A percentile compares a stretch with the other conserved stretches of the same genome.
phyloP scores from a whole-genome alignment of 164 flowering plant species.

The Brasenia schreberi region DNA sequence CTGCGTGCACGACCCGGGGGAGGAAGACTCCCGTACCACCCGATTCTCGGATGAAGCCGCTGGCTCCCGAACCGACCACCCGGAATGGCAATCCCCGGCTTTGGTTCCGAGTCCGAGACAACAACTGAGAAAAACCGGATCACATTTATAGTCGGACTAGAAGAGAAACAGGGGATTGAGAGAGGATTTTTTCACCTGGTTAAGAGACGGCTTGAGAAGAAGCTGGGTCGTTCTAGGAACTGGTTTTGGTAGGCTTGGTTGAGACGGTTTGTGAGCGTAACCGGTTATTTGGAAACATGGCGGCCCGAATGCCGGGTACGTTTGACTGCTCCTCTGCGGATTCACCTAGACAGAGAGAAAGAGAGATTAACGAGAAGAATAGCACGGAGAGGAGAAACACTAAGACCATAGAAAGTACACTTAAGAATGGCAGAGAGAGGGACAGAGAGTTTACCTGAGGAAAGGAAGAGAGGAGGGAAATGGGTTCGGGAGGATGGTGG shows the following conservation, averaged over 20 bases:
- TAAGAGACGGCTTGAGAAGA: not conserved
- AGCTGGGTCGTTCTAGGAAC: not conserved
- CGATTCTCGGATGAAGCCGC: not conserved
- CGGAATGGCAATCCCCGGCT: not conserved
- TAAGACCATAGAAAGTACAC: not conserved
- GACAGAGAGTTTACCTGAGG: not conserved
- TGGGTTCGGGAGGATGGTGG: conserved; percentile 7
- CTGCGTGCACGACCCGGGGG: not conserved
- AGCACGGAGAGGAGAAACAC: not conserved
- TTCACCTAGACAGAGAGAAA: not conserved
- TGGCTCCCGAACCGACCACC: not conserved
- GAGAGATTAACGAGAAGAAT: not conserved
- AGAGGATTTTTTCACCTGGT: not conserved
- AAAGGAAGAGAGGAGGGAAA: not conserved
- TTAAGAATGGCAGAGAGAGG: not conserved
- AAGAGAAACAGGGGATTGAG: not conserved
- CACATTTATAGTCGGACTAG: no score
- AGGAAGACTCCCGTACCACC: conserved; percentile 1
- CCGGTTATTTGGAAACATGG: not conserved
- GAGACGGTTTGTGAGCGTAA: not conserved
- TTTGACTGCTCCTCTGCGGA: not conserved
- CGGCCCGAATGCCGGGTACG: not conserved
- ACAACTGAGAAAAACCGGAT: not conserved
- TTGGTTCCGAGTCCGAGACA: not conserved
- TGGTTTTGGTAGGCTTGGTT: not conserved